Percentiles rank a stretch among this genome's conserved stretches.
Conservation (phyloP, 2,329 filamentous ascomycete species). For the Trichoderma polysporum region DNA sequence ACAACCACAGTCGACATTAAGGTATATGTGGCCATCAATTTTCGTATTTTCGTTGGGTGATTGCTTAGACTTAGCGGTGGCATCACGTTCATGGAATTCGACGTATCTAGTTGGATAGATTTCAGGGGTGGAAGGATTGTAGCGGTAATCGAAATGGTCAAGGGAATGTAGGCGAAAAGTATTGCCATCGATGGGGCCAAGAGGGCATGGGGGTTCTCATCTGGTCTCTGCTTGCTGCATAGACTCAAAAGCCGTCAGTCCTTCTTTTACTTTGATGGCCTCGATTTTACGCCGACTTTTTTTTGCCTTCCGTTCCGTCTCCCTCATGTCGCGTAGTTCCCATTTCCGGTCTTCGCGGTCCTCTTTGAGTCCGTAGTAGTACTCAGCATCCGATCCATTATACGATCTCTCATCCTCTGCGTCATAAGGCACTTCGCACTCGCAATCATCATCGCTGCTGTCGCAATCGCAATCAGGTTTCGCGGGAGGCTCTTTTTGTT, state of each 20-base stretch:
- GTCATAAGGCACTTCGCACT: not conserved
- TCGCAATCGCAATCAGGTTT: too few relatives aligned
- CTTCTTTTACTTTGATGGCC: not conserved
- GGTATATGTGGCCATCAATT: not conserved
- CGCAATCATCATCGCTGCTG: not conserved
- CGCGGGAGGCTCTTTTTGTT: too few relatives aligned
- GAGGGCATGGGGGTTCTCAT: not conserved
- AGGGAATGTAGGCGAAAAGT: not conserved
- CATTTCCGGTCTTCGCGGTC: not conserved
- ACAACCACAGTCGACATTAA: rapidly evolving
- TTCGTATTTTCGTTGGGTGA: not conserved
- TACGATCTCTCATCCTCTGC: not conserved
- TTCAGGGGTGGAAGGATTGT: too few relatives aligned
- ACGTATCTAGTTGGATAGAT: too few relatives aligned
- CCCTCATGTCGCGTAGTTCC: not conserved
- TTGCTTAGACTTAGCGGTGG: not conserved
- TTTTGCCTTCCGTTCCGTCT: not conserved
- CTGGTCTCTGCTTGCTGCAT: not conserved
- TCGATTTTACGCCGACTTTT: not conserved
- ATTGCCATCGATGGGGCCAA: not conserved
- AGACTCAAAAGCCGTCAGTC: not conserved
- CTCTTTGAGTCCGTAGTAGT: not conserved
- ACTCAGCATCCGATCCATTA: not conserved
- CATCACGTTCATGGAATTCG: not conserved
- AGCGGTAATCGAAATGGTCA: not conserved